phyloP scores from a whole-genome alignment of 106 monocot genomes.

The Xerophyta viscosa region DNA sequence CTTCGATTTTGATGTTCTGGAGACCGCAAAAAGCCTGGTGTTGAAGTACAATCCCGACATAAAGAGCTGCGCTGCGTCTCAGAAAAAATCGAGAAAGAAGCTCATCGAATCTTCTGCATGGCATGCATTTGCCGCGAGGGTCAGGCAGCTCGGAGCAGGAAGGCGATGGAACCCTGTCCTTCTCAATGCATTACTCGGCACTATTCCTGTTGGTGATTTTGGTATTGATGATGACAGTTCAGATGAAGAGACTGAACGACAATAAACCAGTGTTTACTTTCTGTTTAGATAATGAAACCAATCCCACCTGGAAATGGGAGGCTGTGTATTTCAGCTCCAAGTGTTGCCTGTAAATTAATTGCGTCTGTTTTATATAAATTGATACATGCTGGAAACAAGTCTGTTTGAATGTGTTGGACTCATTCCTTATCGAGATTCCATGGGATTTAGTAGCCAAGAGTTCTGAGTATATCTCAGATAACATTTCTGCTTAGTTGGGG shows the following conservation, averaged over 20 bases:
- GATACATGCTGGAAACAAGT: no score
- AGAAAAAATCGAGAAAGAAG: background rate
- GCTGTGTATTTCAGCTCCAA: no score
- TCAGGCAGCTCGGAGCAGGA: constrained; percentile 6
- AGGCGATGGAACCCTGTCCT: constrained; percentile 14
- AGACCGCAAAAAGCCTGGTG: background rate
- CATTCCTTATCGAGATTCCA: no score
- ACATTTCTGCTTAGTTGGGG: no score
- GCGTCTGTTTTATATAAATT: no score
- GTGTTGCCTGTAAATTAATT: no score
- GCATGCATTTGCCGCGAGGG: constrained; percentile 9
- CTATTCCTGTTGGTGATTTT: background rate
- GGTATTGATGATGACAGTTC: background rate
- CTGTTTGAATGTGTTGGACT: no score
- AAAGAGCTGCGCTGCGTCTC: background rate
- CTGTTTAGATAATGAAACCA: no score
- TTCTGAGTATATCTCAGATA: no score
- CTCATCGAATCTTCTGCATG: constrained; percentile 1
- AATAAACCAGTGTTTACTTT: no score
- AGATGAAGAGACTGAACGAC: constrained; percentile 2
- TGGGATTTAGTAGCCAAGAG: no score
- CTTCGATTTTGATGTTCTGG: constrained; percentile 14
- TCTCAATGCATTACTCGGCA: constrained; percentile 8
- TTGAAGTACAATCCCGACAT: constrained; percentile 23
- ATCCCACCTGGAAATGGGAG: no score